Percentiles rank a stretch among this genome's conserved stretches.
Evolutionary conservation across 257 asterid genomes (phyloP).

Genomic region (Scutellaria barbata): DNA sequence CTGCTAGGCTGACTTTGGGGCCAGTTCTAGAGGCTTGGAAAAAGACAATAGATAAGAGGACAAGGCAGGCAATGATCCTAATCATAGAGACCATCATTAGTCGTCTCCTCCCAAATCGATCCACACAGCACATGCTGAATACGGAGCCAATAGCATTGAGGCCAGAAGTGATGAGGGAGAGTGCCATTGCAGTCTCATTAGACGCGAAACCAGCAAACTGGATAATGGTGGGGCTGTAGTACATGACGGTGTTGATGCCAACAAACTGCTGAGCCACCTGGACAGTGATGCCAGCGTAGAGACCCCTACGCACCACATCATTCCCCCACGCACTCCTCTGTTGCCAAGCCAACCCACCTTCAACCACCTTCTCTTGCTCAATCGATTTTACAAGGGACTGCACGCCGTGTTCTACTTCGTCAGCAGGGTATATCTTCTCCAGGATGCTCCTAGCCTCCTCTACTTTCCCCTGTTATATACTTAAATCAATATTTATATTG

Average conservation of each 20-base stretch:
- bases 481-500: too few relatives aligned
- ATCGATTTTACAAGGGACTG: conserved; percentile 34
- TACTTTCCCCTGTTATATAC: conserved; percentile 35
- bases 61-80: conserved; percentile 38
- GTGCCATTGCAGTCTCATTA: conserved; percentile 41
- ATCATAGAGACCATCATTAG: conserved; percentile 42
- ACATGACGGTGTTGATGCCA: too few relatives aligned
- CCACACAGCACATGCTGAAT: conserved; percentile 43
- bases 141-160: conserved; percentile 43
- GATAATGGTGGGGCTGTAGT: too few relatives aligned
- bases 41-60: conserved; percentile 32
- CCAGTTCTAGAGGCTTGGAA: conserved; percentile 43
- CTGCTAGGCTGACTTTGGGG: conserved; percentile 44
- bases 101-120: conserved; percentile 44
- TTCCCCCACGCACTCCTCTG: too few relatives aligned
- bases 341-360: too few relatives aligned
- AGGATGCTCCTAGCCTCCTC: conserved; percentile 42
- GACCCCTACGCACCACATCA: conserved; percentile 34
- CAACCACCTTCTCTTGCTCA: conserved; percentile 28
- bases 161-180: conserved; percentile 47
- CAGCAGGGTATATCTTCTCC: conserved; percentile 45
- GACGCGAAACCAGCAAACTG: conserved; percentile 47
- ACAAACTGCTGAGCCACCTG: conserved; percentile 49
- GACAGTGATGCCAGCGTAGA: conserved; percentile 38
- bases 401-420: conserved; percentile 49